Evolutionary conservation across 176 grass and related monocot genomes (phyloP), one percentile per base, ranked within the genome.

Genomic region (Tuctoria greenei): DNA sequence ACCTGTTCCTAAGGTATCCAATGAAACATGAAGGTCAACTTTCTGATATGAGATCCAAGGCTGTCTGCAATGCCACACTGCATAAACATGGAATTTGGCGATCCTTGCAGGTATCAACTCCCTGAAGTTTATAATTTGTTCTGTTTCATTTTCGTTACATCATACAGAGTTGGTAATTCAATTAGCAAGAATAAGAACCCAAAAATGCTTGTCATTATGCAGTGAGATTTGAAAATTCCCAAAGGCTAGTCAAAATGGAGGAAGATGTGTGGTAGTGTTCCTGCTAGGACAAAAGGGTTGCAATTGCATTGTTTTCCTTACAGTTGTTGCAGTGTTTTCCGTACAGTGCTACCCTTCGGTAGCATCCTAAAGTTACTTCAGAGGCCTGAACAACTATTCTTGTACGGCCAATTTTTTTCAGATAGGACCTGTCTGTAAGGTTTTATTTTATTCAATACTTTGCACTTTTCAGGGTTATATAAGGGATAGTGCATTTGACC

Each of bases 21-120:
- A 75, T 83, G 78, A 89, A 91, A 70, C 86, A 97, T 74, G 94
- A 97, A 86, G 94, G 91, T 7, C 88, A 97, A 43, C 82, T 97
- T 66, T 83, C 94, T 80, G 85, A 81, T 73, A 71, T 66, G 68
- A 89, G 94, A 78, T 85, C 78, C 36, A 83, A 81, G n/a, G 69
- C 92, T 17, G 86, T 91, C 28, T 85, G 91, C 81, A 97, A 97
- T 81, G 83, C 94, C 5, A 93, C 88, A 55, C 88, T 97, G 44
- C 88, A 97, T 78, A 87, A 75, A 62, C 86, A 91, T 62, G 94
- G 94, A 87, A 89, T 91, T 43, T 56, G 67, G 61, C 72, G 51
- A 78, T 88, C 82, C 6, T 81, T 97, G 90, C 91, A 97, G 90
- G 93, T 70, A 36, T 76, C 49, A 71, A 71, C 60, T 81, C 46